Evolutionary conservation across 768 basidiomycete species (phyloP), one percentile per base, ranked within the genome.

Genomic region (Suillus variegatus): DNA sequence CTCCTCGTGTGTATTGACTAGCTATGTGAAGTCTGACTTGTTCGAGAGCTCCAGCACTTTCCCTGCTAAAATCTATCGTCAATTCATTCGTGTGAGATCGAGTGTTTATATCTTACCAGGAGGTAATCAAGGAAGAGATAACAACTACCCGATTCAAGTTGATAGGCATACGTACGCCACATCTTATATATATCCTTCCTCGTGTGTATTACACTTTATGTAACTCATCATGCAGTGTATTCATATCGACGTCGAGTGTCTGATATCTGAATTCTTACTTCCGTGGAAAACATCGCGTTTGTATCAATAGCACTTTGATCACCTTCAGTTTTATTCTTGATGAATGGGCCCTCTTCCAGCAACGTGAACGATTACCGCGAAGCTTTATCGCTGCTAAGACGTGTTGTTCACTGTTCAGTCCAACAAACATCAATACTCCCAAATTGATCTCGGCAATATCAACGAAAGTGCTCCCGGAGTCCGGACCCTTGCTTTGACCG

Each of bases 371-470:
- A 44, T 44, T 8, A 44, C 20, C 44, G 0, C 20, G 8, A 44
- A 44, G 44, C 20, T 20, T 44, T 44, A 44, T 44, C 20, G 9
- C 44, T 20, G 43, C 43, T 43, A 32, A 62, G 86, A 85, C 36
- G 84, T 79, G 66, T 91, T 89, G 25, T 70, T n/a, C n/a, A n/a
- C n/a, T 75, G 73, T 93, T 93, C 69, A 46, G 20, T 46, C 8
- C 10, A n/a, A 91, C 6, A 91, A 22, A 93, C 79, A 32, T 32
- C 32, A 32, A 32, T 32, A 32, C 32, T 32, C 6, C 32, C 32
- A 32, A 32, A 32, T 1, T 89, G 43, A 44, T 18, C 18, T 8
- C 43, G 28, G 28, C 28, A 28, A 28, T 28, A 20, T 6, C 18
- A 43, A 32, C 32, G 32, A 32, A 32, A 4, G 32, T 32, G 32